A percentile compares a stretch with the other conserved stretches of the same genome.
phyloP scores from a whole-genome alignment of 768 basidiomycete species.

The Rubroboletus satanas region DNA sequence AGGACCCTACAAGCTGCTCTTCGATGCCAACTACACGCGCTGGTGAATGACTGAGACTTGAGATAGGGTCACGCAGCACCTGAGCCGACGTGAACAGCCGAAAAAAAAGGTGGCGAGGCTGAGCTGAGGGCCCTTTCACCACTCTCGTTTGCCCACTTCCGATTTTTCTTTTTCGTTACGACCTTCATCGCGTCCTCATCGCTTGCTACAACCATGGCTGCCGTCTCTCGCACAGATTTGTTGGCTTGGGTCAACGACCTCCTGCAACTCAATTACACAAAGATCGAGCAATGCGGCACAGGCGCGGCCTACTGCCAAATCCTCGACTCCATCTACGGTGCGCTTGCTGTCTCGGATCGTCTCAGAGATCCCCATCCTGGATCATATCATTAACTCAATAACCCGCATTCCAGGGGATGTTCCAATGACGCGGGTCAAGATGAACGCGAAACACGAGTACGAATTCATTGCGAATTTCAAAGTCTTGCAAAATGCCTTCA shows the following conservation, averaged over 20 bases:
- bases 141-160: background rate
- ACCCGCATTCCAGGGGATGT: constrained; percentile 61
- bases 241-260: constrained; percentile 93
- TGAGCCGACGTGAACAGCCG: background rate
- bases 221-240: constrained; percentile 77
- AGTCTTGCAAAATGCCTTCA: constrained; percentile 90
- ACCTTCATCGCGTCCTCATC: constrained; percentile 6
- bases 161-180: constrained; percentile 4
- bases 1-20: background rate
- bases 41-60: background rate
- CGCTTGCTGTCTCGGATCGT: constrained; percentile 27
- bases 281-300: constrained; percentile 86
- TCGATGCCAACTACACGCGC: background rate
- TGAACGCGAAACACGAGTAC: constrained; percentile 94
- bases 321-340: constrained; percentile 91
- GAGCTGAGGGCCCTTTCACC: background rate
- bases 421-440: constrained; percentile 90
- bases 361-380: constrained; percentile 17
- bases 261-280: constrained; percentile 85
- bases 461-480: constrained; percentile 96
- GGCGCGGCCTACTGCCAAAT: constrained; percentile 95
- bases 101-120: constrained; percentile 9
- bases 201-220: constrained; percentile 43
- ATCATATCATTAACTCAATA: constrained; percentile 8
- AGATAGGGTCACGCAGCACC: background rate